Percentiles rank a stretch among this genome's conserved stretches.
Evolutionary conservation across 371 early-diverging fungal species (phyloP).

Genomic region (Nematocida minor): DNA sequence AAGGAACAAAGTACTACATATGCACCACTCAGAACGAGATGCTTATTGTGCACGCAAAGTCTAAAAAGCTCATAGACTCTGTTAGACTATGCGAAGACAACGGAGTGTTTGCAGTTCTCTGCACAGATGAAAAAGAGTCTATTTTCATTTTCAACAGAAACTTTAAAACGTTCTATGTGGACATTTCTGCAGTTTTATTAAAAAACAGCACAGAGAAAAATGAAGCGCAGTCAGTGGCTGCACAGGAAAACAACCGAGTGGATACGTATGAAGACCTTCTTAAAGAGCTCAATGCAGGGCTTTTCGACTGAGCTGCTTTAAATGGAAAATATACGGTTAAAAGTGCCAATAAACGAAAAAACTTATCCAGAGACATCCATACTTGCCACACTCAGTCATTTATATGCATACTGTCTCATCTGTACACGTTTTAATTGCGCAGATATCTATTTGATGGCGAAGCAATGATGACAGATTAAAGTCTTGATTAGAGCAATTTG

Average conservation of each 20-base stretch:
- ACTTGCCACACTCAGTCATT: no score
- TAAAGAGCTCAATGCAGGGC: not conserved
- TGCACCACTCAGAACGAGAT: constrained; percentile 20
- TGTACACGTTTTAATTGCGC: no score
- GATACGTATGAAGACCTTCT: constrained; percentile 6
- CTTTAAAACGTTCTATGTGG: not conserved
- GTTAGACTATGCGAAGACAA: not conserved
- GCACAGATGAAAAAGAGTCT: not conserved
- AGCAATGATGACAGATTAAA: no score
- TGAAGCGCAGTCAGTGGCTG: not conserved
- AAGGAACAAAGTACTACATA: not conserved
- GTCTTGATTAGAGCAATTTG: no score
- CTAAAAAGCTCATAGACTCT: not conserved
- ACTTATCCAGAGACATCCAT: no score
- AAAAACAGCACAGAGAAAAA: not conserved
- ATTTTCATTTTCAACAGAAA: not conserved
- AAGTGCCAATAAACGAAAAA: not conserved
- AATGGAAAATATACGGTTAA: not conserved
- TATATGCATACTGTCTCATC: no score
- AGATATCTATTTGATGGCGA: no score
- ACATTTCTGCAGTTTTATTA: not conserved
- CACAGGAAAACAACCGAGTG: not conserved
- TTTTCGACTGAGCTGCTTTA: not conserved
- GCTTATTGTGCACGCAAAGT: not conserved
- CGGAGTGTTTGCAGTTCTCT: not conserved